phyloP scores from a whole-genome alignment of 441 rosid genomes.

The Macaranga tanarius region DNA sequence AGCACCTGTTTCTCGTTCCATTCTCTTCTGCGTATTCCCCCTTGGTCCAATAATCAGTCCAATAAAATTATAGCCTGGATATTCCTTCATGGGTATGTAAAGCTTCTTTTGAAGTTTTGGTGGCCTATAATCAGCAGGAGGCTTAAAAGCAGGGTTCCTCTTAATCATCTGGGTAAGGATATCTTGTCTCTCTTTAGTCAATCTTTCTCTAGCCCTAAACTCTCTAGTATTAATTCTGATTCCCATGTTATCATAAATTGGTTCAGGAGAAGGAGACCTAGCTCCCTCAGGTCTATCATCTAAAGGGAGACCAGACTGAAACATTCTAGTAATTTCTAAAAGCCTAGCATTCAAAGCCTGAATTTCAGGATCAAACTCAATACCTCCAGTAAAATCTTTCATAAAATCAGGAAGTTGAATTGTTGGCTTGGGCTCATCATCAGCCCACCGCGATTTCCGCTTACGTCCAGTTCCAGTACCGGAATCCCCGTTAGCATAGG shows the following conservation, averaged over 20 bases:
- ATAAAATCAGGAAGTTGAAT: conserved; percentile 91
- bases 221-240: conserved; percentile 87
- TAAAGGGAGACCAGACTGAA: conserved; percentile 75
- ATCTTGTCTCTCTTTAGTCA: conserved; percentile 86
- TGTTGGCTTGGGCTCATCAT: conserved; percentile 79
- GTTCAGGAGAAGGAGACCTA: conserved; percentile 96
- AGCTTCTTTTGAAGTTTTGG: conserved; percentile 96
- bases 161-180: conserved; percentile 88
- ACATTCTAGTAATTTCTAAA: conserved; percentile 72
- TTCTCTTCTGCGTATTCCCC: conserved; percentile 95
- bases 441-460: conserved; percentile 93
- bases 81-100: conserved; percentile 88
- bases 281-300: conserved; percentile 91
- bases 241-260: conserved; percentile 87
- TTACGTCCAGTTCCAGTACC: conserved; percentile 48
- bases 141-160: conserved; percentile 89
- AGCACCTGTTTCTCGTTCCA: conserved; percentile 95
- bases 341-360: conserved; percentile 81
- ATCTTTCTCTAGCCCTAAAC: conserved; percentile 76
- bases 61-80: conserved; percentile 86
- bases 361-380: conserved; percentile 89
- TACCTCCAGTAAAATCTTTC: conserved; percentile 89
- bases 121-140: conserved; percentile 93
- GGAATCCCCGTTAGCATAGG: conserved; percentile 36
- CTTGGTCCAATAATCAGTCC: conserved; percentile 94